These are phyloP conservation scores for Aureobasidium sp. DNA, from an alignment of 2,329 filamentous ascomycete species.

Conservation along the genomic window DNA sequence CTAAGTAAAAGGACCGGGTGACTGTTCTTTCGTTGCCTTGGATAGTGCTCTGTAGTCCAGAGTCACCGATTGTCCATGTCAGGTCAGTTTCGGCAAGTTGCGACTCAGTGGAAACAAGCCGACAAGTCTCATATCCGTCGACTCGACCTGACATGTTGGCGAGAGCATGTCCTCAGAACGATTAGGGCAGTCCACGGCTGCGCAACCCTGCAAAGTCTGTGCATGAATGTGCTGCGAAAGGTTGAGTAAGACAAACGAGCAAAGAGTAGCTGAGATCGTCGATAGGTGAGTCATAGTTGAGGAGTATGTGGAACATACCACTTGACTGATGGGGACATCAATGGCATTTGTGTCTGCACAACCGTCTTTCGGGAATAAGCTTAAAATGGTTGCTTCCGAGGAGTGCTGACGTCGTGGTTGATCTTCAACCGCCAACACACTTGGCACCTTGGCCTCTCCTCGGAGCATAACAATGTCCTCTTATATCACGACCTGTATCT, in stretches of 20 bases:
- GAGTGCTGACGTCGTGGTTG: not conserved
- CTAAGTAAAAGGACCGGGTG: not conserved
- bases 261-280: not conserved
- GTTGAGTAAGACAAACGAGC: not conserved
- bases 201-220: not conserved
- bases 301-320: not conserved
- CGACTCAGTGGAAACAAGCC: not conserved
- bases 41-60: not conserved
- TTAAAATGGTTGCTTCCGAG: not conserved
- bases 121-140: not conserved
- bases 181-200: not conserved
- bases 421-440: not conserved
- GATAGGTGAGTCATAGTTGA: not conserved
- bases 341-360: not conserved
- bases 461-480: not conserved
- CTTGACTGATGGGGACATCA: not conserved
- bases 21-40: not conserved
- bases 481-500: too few species aligned
- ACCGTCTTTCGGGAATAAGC: not conserved
- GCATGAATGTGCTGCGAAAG: not conserved
- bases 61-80: not conserved
- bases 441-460: not conserved
- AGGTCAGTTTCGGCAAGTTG: not conserved
- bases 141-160: not conserved
- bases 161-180: not conserved